Conservation (phyloP, 257 asterid species). For the Agastache rugosa region DNA sequence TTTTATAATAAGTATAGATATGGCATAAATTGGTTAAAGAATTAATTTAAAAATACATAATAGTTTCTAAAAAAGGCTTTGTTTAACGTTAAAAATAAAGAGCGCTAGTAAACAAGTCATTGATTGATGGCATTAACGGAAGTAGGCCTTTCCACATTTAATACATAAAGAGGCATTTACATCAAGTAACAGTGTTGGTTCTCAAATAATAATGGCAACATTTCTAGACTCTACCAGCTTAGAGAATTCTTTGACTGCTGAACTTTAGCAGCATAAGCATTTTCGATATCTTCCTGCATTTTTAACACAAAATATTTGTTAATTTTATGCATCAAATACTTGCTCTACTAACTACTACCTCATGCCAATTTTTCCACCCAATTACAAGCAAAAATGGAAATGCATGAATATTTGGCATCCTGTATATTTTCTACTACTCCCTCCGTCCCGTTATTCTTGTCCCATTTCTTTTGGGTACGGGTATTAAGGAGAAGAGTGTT, state of each 20-base stretch:
- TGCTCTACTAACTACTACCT: no score
- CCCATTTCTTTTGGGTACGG: no score
- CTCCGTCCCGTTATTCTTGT: no score
- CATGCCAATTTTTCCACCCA: no score
- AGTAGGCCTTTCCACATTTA: not conserved
- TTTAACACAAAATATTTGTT: not conserved
- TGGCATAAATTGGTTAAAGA: no score
- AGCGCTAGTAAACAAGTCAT: not conserved
- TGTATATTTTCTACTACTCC: not conserved
- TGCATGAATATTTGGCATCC: not conserved
- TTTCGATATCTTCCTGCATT: constrained; percentile 89
- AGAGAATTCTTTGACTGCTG: constrained; percentile 60
- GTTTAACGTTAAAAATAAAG: no score
- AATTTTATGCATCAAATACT: not conserved
- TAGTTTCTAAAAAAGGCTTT: no score
- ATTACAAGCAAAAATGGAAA: not conserved
- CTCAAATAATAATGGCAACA: not conserved
- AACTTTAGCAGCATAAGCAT: constrained; percentile 59
- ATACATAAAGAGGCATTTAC: not conserved
- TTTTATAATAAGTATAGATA: no score
- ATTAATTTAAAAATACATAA: no score
- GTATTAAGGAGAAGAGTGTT: no score
- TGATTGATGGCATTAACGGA: not conserved
- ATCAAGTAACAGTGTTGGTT: not conserved
- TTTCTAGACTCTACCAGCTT: constrained; percentile 6